Base-by-base conservation (phyloP, 225 moss, liverwort and hornwort species). In the Physcomitrellopsis africana region DNA sequence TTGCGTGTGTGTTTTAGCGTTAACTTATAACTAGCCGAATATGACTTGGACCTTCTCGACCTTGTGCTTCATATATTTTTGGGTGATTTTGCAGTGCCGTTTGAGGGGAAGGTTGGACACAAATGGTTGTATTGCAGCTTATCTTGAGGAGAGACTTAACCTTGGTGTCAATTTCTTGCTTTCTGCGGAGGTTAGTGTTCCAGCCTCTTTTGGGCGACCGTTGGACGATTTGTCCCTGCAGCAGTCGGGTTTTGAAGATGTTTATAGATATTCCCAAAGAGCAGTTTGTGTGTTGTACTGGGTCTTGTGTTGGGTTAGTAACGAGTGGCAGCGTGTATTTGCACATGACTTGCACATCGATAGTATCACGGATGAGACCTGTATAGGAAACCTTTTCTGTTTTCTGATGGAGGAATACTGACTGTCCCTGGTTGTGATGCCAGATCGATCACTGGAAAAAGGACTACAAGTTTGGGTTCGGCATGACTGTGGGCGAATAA, bases 391-490 rank as follows among this genome's bases (percentile, higher is more conserved):
- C 8, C 17, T 3, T 20, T 9, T 23, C 55, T 45, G 58, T 15
- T 55, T 11, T 32, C 57, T 63, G 37, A 16, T 47, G 63, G 41
- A 24, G 48, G 48, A 48, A 10, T 62, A 37, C 47, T 72, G 27
- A 62, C 47, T 68, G 42, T 26, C 63, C 27, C 14, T 67, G 62
- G 63, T 63, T 66, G 54, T 74, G 54, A 51, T 62, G 71, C 58
- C 97, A 99, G 97, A 92, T 99, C 79, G 97, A 99, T 81, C 97
- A 99, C 82, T 99, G 97, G 97, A 99, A 99, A 89, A 99, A 99
- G 80, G 97, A 99, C 81, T 99, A 99, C 89, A 99, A 99, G 77
- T 99, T 99, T 74, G 97, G 97, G 12, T 99, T 99, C 86, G 97
- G 97, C 73, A 94, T 99, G 97, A 99, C 94, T 43, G 97, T 99